A percentile compares a stretch with the other conserved stretches of the same genome.
phyloP scores from a whole-genome alignment of 1,284 basidiomycete species.

The Ustilago loliicola region DNA sequence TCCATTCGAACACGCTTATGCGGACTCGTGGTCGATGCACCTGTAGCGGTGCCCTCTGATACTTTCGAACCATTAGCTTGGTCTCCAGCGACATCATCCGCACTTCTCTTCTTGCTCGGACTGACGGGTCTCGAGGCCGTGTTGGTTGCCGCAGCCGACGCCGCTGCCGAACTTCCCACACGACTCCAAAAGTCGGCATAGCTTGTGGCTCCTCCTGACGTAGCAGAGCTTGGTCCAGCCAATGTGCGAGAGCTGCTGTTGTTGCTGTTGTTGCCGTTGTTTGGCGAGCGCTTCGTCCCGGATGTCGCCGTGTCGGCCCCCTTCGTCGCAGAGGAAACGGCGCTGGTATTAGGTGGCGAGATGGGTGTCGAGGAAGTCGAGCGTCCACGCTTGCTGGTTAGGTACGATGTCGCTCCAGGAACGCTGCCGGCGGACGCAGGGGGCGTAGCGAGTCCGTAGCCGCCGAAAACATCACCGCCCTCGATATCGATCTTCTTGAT shows the following conservation, averaged over 20 bases:
- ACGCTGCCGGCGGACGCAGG: slow-evolving; percentile 47
- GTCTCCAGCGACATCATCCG: slow-evolving; percentile 21
- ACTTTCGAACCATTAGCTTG: neutral
- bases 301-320: slow-evolving; percentile 11
- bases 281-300: slow-evolving; percentile 24
- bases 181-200: slow-evolving; percentile 63
- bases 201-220: slow-evolving; percentile 42
- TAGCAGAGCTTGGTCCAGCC: slow-evolving; percentile 8
- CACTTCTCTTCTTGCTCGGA: slow-evolving; percentile 49
- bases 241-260: slow-evolving; percentile 5
- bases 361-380: slow-evolving; percentile 44
- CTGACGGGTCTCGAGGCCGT: slow-evolving; percentile 23
- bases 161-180: slow-evolving; percentile 39
- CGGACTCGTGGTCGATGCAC: slow-evolving; percentile 18
- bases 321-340: slow-evolving; percentile 17
- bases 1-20: slow-evolving; percentile 50
- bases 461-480: slow-evolving; percentile 52
- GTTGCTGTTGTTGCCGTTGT: slow-evolving; percentile 5
- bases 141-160: slow-evolving; percentile 5
- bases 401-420: slow-evolving; percentile 39
- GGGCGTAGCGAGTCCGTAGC: slow-evolving; percentile 51
- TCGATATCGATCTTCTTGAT: slow-evolving; percentile 48
- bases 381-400: slow-evolving; percentile 38
- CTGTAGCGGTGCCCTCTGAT: neutral
- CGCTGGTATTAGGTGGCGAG: slow-evolving; percentile 43